Percentiles rank a stretch among this genome's conserved stretches.
These are phyloP conservation scores for Mycena capillaripes DNA, from an alignment of 768 basidiomycete species.

Conservation along the genomic window DNA sequence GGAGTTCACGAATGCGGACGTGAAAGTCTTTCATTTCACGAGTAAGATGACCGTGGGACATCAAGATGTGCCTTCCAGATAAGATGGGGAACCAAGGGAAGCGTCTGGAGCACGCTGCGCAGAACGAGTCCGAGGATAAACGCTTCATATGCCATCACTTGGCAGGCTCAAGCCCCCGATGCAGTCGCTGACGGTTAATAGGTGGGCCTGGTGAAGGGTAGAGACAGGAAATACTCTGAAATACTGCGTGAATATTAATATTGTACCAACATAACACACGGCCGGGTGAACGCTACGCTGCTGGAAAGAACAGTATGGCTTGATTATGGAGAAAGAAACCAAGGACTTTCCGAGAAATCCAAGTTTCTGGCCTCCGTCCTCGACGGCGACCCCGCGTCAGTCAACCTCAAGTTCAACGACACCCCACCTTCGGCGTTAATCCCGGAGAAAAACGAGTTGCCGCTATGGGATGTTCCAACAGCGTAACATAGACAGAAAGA, in stretches of 20 bases:
- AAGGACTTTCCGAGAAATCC: background rate
- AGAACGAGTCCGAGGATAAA: conserved; percentile 12
- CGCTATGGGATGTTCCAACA: background rate
- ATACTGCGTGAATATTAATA: no score
- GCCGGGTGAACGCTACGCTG: background rate
- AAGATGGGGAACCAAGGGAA: conserved; percentile 7
- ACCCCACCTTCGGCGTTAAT: background rate
- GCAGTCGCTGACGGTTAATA: background rate
- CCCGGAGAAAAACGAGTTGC: background rate
- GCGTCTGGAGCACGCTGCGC: conserved; percentile 2
- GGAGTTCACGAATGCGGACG: background rate
- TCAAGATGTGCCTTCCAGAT: conserved; percentile 23
- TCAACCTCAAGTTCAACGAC: background rate
- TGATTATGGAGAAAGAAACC: background rate
- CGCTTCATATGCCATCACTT: conserved; percentile 2
- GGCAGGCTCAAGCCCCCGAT: background rate
- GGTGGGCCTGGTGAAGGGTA: background rate
- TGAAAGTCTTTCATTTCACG: conserved; percentile 19
- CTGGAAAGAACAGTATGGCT: background rate
- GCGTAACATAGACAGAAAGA: background rate
- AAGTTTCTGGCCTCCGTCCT: background rate
- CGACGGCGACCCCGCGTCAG: conserved; percentile 8
- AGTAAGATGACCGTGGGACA: conserved; percentile 22
- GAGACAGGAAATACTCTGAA: background rate
- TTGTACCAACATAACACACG: background rate